A percentile compares a stretch with the other conserved stretches of the same genome.
These are phyloP conservation scores for Buddleja alternifolia DNA, from an alignment of 257 asterid genomes.

Conservation along the genomic window DNA sequence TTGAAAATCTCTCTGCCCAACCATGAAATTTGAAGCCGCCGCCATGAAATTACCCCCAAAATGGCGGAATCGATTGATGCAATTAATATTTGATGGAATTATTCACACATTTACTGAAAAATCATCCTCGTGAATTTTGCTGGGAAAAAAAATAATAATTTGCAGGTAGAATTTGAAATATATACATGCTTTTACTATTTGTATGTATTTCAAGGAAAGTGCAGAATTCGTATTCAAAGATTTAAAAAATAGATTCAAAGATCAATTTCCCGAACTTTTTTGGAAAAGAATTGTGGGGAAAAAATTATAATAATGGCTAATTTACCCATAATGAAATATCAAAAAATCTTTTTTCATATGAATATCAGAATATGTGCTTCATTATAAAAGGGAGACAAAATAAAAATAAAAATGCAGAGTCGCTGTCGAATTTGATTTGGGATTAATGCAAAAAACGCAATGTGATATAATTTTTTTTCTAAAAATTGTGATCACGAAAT, in stretches of 20 bases:
- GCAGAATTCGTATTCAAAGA: background rate
- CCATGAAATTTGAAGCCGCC: slow-evolving; percentile 22
- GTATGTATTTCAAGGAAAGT: background rate
- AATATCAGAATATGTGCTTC: no score
- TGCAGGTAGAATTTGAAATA: background rate
- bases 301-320: no score
- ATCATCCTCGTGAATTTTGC: background rate
- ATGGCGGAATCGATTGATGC: slow-evolving; percentile 1
- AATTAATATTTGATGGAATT: slow-evolving; percentile 14
- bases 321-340: no score
- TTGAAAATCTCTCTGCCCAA: slow-evolving; percentile 20
- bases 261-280: background rate
- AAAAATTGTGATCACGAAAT: no score
- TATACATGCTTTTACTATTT: background rate
- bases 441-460: no score
- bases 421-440: no score
- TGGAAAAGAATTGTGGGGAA: background rate
- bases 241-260: no score
- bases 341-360: no score
- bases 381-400: no score
- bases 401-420: no score
- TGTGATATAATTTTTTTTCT: no score
- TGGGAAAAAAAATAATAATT: background rate
- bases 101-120: background rate
- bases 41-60: slow-evolving; percentile 40